Evolutionary conservation across 139 green algal species (phyloP).

Genomic region (Auxenochlorella pyrenoidosa): DNA sequence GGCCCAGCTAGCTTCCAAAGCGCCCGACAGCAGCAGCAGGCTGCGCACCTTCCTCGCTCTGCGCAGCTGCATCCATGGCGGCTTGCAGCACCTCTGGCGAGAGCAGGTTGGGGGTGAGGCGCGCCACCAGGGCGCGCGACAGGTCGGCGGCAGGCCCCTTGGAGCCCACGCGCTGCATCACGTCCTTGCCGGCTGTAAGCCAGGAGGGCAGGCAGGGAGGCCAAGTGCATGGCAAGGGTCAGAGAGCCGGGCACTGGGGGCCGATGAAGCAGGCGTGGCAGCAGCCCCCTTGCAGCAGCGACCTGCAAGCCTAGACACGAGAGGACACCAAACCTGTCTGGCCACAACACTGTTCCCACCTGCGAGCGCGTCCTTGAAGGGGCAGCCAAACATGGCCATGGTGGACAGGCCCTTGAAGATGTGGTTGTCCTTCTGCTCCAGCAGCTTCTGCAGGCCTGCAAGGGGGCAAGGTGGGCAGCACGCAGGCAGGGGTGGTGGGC

Average conservation of each 20-base stretch:
- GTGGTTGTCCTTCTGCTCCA: slow-evolving; percentile 68
- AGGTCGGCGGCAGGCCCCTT: slow-evolving; percentile 60
- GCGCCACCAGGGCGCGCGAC: slow-evolving; percentile 48
- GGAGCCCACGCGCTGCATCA: slow-evolving; percentile 72
- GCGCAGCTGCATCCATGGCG: slow-evolving; percentile 47
- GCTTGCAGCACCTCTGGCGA: slow-evolving; percentile 56
- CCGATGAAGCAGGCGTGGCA: neutral
- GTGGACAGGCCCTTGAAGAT: slow-evolving; percentile 67
- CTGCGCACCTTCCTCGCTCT: slow-evolving; percentile 10
- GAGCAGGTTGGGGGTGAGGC: slow-evolving; percentile 66
- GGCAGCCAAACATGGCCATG: slow-evolving; percentile 42
- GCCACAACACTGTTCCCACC: neutral
- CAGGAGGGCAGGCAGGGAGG: neutral
- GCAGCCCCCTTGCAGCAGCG: neutral
- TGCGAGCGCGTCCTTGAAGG: slow-evolving; percentile 26
- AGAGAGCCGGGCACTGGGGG: neutral
- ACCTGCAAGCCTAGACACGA: neutral
- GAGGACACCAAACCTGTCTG: too few relatives aligned
- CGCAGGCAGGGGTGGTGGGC: neutral
- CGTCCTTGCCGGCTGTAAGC: slow-evolving; percentile 58
- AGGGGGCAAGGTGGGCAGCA: neutral
- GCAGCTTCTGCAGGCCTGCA: slow-evolving; percentile 62
- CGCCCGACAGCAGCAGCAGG: neutral
- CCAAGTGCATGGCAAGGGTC: neutral
- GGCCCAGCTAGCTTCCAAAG: neutral